Percentiles rank a stretch among this genome's conserved stretches.
phyloP scores from a whole-genome alignment of 331 rosid species.

The Malus hybrid region DNA sequence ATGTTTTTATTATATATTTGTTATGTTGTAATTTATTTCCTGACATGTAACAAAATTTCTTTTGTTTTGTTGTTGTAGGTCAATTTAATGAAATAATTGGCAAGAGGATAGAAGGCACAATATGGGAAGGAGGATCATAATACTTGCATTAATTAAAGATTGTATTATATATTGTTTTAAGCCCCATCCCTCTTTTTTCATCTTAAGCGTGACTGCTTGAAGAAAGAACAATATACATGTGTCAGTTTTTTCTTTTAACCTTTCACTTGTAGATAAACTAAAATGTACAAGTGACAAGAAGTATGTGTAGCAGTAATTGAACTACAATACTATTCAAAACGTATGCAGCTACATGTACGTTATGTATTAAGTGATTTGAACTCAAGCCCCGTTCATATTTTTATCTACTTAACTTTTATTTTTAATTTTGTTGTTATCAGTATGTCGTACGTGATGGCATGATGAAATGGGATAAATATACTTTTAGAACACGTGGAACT shows the following conservation, averaged over 20 bases:
- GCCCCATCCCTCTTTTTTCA: not conserved
- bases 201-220: not conserved
- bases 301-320: too few species aligned
- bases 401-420: too few species aligned
- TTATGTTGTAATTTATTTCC: not conserved
- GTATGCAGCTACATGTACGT: too few species aligned
- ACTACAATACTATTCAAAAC: too few species aligned
- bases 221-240: not conserved
- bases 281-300: too few species aligned
- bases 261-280: not conserved
- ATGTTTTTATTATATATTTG: not conserved
- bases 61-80: constrained; percentile 4
- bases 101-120: constrained; percentile 18
- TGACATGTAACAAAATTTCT: not conserved
- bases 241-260: not conserved
- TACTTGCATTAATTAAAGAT: not conserved
- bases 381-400: too few species aligned
- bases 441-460: too few species aligned
- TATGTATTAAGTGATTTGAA: too few species aligned
- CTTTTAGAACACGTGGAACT: too few species aligned
- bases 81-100: constrained; percentile 18
- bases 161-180: not conserved
- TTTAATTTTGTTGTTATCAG: too few species aligned
- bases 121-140: constrained; percentile 26
- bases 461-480: too few species aligned